Percentiles rank a stretch among this genome's conserved stretches.
Conservation (phyloP, 441 rosid genomes). For the Gossypium schwendimanii region DNA sequence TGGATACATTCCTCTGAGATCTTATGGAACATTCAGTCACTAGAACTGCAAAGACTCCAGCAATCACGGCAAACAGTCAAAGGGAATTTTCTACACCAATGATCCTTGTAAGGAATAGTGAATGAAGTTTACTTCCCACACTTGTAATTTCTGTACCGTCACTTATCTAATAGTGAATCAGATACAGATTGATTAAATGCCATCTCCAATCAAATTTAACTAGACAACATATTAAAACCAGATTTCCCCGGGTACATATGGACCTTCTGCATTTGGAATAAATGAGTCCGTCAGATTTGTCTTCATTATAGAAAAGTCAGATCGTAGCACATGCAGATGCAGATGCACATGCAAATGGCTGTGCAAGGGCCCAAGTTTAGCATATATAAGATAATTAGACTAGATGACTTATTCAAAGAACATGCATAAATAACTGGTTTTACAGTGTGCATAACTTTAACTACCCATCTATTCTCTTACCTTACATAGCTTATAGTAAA, state of each 20-base stretch:
- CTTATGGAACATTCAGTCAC: not conserved
- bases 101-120: not conserved
- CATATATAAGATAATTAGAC: not conserved
- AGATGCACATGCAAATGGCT: conserved; percentile 14
- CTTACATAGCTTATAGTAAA: too few species aligned
- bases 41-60: not conserved
- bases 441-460: not conserved
- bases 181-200: not conserved
- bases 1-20: not conserved
- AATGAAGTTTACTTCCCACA: not conserved
- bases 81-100: not conserved
- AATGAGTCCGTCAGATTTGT: conserved; percentile 16
- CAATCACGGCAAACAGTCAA: not conserved
- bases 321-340: conserved; percentile 26
- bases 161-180: not conserved
- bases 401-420: not conserved
- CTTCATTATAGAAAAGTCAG: conserved; percentile 13
- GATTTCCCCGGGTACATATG: not conserved
- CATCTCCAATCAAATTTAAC: not conserved
- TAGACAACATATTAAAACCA: not conserved
- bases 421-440: not conserved
- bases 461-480: not conserved
- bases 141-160: not conserved
- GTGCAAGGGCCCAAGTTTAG: not conserved
- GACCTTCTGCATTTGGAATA: not conserved